Evolutionary conservation across 1,139 yeast genomes (phyloP).

Genomic region (Blastobotrys indianensis): DNA sequence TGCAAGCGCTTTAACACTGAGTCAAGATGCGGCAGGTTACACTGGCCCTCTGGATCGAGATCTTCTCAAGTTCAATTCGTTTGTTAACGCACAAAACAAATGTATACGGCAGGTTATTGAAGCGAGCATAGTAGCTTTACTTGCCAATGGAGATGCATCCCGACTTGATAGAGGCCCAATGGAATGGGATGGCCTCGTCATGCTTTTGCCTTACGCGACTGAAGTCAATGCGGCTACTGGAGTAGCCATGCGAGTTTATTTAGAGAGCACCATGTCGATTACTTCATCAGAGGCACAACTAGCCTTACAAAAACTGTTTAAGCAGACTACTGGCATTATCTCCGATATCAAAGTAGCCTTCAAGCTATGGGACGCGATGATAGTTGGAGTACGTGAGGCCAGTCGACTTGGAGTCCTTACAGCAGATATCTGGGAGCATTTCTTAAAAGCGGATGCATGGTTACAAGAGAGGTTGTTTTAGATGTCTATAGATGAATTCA

Average conservation of each 20-base stretch:
- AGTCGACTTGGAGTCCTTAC: slow-evolving; percentile 36
- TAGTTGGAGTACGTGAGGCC: slow-evolving; percentile 30
- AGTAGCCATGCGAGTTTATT: slow-evolving; percentile 35
- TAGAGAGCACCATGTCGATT: slow-evolving; percentile 29
- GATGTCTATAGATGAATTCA: too few species aligned
- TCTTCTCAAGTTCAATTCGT: slow-evolving; percentile 61
- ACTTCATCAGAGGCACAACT: slow-evolving; percentile 17
- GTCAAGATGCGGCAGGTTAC: slow-evolving; percentile 53
- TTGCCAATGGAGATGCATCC: slow-evolving; percentile 49
- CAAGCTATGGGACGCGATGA: slow-evolving; percentile 36
- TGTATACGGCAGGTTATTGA: slow-evolving; percentile 54
- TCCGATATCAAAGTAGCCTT: slow-evolving; percentile 43
- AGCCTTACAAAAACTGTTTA: slow-evolving; percentile 23
- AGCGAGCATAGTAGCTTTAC: slow-evolving; percentile 46
- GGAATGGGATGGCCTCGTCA: slow-evolving; percentile 55
- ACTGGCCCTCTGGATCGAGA: slow-evolving; percentile 67
- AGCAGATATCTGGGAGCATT: slow-evolving; percentile 31
- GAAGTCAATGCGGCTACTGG: slow-evolving; percentile 40
- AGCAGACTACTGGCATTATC: slow-evolving; percentile 32
- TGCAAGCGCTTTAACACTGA: slow-evolving; percentile 49
- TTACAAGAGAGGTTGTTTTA: slow-evolving; percentile 20
- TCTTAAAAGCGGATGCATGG: slow-evolving; percentile 43
- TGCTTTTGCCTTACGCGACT: slow-evolving; percentile 56
- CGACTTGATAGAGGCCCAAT: slow-evolving; percentile 35
- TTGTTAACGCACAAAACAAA: slow-evolving; percentile 48